These are phyloP conservation scores for Microbotryomycetes sp. DNA, from an alignment of 1,284 basidiomycete genomes.

Conservation along the genomic window DNA sequence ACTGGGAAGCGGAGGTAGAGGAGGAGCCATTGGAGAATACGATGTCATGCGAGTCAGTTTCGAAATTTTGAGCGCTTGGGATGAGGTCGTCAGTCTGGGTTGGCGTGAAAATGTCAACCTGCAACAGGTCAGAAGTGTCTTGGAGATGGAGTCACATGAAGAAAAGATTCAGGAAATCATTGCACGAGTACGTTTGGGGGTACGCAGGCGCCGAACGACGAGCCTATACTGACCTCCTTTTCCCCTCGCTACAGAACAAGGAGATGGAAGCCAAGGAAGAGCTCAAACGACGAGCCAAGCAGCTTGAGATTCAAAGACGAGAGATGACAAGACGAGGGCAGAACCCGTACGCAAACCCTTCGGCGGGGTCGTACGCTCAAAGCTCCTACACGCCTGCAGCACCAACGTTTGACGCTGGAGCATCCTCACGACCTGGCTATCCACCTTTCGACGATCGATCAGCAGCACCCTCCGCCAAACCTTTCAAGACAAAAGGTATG, in stretches of 20 bases:
- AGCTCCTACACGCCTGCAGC: conserved; percentile 12
- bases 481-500: conserved; percentile 93
- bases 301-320: conserved; percentile 94
- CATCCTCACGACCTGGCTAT: conserved; percentile 5
- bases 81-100: conserved; percentile 91
- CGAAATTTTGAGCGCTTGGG: conserved; percentile 90
- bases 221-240: not conserved
- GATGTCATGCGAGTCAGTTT: conserved; percentile 91
- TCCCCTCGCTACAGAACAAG: conserved; percentile 61
- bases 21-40: conserved; percentile 69
- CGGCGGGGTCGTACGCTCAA: conserved; percentile 14
- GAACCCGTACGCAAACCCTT: conserved; percentile 37
- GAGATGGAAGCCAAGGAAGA: conserved; percentile 99
- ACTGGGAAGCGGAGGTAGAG: conserved; percentile 58
- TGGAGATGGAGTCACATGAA: conserved; percentile 99
- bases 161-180: conserved; percentile 99
- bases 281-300: conserved; percentile 93
- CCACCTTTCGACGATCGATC: conserved; percentile 3
- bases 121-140: conserved; percentile 79
- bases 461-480: conserved; percentile 22
- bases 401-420: conserved; percentile 4
- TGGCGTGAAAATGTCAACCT: conserved; percentile 91
- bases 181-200: conserved; percentile 64
- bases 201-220: too few relatives aligned
- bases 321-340: conserved; percentile 74